Base-by-base conservation (phyloP, 176 grass and related monocot species). In the Eleusine coracana region DNA sequence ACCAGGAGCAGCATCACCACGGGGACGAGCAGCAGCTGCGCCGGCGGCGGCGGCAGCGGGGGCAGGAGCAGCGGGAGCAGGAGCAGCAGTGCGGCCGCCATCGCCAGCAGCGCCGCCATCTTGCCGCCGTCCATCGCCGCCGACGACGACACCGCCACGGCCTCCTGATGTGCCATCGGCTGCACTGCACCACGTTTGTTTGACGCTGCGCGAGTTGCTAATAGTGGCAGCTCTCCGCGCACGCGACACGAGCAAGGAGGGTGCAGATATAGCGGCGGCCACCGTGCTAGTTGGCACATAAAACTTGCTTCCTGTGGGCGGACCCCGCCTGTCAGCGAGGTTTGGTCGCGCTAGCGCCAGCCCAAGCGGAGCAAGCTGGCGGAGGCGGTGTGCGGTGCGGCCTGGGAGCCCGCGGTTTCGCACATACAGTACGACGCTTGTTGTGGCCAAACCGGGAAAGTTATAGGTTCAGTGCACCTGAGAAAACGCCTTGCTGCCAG, bases 21-120 rank as follows among this genome's bases (percentile, higher is more conserved):
- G 18, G 91, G 88, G 73, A 93, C 69, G 46, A 93, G 36, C 66
- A 93, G 83, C 68, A 93, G 80, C 52, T 73, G 50, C 40, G 78
- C 39, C 10, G 88, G 88, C 2, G 88, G 91, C 58, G 91, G 91
- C 27, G 82, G 85, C 78, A 90, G 68, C 27, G 91, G 91, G 14
- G 91, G 91, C 74, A 93, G 78, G 79, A 80, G 71, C 41, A 93
- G 80, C 61, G 88, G 91, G 17, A 93, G 88, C 34, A 93, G 50
- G 38, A 93, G 88, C 17, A 90, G 76, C 68, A 82, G 14, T 54
- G 60, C 77, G 13, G 91, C 78, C 68, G 81, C 31, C 77, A 55
- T 42, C 61, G 36, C 78, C 68, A 87, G 29, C 64, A 85, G 62
- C 56, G 71, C 41, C 71, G 75, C 36, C 50, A 71, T 50, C 66